Base-by-base conservation (phyloP, 1,284 basidiomycete genomes). In the Lignosus rhinocerotis region DNA sequence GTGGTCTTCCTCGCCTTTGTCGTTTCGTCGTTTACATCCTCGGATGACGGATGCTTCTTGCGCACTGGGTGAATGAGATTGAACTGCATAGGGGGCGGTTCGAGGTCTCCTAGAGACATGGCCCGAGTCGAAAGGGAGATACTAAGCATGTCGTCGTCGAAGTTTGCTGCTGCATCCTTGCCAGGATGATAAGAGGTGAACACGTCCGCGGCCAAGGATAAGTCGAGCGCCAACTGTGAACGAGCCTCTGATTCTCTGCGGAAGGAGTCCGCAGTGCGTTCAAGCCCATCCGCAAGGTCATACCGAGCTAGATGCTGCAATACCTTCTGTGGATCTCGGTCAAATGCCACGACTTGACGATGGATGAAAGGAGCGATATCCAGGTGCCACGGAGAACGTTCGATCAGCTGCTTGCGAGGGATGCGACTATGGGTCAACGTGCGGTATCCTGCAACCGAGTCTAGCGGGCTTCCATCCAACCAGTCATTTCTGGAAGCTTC, bases 141-240 rank as follows among this genome's bases (percentile, higher is more conserved):
- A 1, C 75, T 78, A 25, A 56, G 31, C 53, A 64, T 50, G 16
- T 64, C 63, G 4, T 73, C 74, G 6, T 73, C 61, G 56, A 85
- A 72, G 25, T 30, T 55, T 21, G 55, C n/a, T 7, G 25, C 8
- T 1, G 31, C 31, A 14, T 53, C 46, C 45, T 52, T 45, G 0
- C 49, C 44, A 1, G 62, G 62, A 14, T 76, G 67, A 6, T 74
- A 74, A 3, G 76, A 67, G 16, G 84, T 83, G 65, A 81, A 88
- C 11, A 87, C 73, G 63, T 85, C 77, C 11, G 74, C 73, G 3
- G 87, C 83, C 31, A 92, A 72, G 11, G 76, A 71, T 34, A 92
- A 74, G 69, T 92, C 90, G 36, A 88, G 64, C 12, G 80, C 76
- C 2, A 92, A 72, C 63, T 87, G 81, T 56, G 88, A 81, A 31